A percentile compares a stretch with the other conserved stretches of the same genome.
Conservation (phyloP, 2,329 filamentous ascomycete species). For the Aureobasidium namibiae region DNA sequence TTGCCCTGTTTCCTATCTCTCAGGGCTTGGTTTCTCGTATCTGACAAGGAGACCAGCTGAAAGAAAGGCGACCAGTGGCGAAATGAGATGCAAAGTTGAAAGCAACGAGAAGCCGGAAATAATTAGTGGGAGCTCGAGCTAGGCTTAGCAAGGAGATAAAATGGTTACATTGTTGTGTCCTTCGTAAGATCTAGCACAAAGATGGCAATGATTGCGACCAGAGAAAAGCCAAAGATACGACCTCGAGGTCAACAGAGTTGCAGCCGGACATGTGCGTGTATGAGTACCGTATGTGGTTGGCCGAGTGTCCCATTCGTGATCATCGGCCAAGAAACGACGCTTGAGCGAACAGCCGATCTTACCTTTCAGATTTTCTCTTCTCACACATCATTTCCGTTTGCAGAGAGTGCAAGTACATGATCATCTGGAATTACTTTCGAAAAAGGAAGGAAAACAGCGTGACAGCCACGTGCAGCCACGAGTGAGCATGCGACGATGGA, state of each 20-base stretch:
- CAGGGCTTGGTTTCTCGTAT: no score
- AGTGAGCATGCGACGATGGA: neutral
- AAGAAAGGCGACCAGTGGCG: no score
- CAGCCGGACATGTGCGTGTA: neutral
- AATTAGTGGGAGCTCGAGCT: neutral
- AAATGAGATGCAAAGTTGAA: no score
- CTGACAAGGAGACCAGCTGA: no score
- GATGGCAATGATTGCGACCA: neutral
- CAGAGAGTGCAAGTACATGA: neutral
- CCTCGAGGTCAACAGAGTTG: neutral
- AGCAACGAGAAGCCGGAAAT: neutral
- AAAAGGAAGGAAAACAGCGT: neutral
- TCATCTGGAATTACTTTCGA: neutral
- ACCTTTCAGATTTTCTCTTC: neutral
- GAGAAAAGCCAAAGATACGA: neutral
- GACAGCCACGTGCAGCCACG: conserved; percentile 8
- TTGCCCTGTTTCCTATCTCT: no score
- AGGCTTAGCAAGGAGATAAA: neutral
- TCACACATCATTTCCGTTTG: conserved; percentile 2
- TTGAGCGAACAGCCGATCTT: neutral
- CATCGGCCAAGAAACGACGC: neutral
- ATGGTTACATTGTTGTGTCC: neutral
- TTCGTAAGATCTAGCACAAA: neutral
- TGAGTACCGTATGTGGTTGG: neutral
- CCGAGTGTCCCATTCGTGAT: neutral